Base-by-base conservation (phyloP, 192 early-diverging fungal species). In the Linnemannia exigua region DNA sequence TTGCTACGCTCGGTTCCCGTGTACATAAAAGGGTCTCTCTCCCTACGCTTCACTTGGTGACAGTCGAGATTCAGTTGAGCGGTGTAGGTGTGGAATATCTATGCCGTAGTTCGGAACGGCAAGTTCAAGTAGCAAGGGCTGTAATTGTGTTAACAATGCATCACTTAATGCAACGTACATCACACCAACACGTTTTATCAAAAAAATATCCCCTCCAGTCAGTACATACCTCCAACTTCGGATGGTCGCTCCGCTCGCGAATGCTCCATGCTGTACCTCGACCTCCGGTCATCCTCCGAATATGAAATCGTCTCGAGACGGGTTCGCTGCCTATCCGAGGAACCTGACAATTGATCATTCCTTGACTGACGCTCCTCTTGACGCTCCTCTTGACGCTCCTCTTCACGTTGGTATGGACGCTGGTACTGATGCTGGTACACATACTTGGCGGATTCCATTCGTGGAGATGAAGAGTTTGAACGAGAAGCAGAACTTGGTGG, bases 151-250 rank as follows among this genome's bases (percentile, higher is more conserved):
- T 31, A 63, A 25, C 2, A 17, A 50, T 50, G 58, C 25, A 4
- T 4, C 16, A 11, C 25, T 31, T 28, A 31, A 63, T 14, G 1
- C 25, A 31, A 33, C 14, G 25, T 5, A 58, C 22, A n/a, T 58
- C 54, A 58, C n/a, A n/a, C 54, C n/a, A 58, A 25, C 54, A 44
- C 41, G 41, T 25, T 25, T 28, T n/a, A n/a, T n/a, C n/a, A n/a
- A 58, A 58, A 58, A 51, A 51, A 51, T 17, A 54, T 54, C 11
- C 12, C 14, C 28, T n/a, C 11, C 58, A 15, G 9, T 12, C 4
- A 28, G 25, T 36, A 67, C 58, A 50, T 80, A 80, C 79, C 79
- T 80, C 72, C 79, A 63, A 80, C 68, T 50, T 80, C 79, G 22
- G 78, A 73, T 3, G 79, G 51, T 52, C 72, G 58, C 8, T 80